Conservation (phyloP, 768 basidiomycete species). For the Trametes cinnabarina region DNA sequence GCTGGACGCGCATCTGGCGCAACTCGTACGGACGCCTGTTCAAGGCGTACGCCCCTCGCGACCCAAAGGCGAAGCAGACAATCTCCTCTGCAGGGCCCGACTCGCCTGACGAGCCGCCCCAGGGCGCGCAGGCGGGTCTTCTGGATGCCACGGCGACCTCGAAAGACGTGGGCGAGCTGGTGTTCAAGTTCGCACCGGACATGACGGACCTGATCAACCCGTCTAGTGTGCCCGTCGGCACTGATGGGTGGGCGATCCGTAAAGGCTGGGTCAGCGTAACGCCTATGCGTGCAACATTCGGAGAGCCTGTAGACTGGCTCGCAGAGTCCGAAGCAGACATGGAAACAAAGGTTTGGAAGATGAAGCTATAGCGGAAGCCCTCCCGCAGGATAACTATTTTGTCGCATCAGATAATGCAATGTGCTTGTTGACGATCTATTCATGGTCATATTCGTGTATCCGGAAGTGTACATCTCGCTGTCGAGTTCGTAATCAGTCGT, state of each 20-base stretch:
- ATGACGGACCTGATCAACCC: slow-evolving; percentile 69
- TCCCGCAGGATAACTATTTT: too few relatives aligned
- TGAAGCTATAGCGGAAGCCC: slow-evolving; percentile 47
- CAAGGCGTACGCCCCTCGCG: slow-evolving; percentile 42
- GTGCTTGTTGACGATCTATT: too few relatives aligned
- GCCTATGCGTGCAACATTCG: slow-evolving; percentile 73
- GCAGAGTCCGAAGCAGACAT: slow-evolving; percentile 28
- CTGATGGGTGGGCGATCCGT: slow-evolving; percentile 79
- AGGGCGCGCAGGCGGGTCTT: slow-evolving; percentile 10
- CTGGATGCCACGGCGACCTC: slow-evolving; percentile 11
- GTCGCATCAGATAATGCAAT: too few relatives aligned
- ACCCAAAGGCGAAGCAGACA: slow-evolving; percentile 23
- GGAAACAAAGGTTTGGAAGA: slow-evolving; percentile 51
- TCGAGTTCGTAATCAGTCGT: slow-evolving; percentile 2
- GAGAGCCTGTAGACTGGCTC: slow-evolving; percentile 46
- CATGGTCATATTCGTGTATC: neutral
- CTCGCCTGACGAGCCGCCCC: slow-evolving; percentile 29
- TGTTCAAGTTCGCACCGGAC: slow-evolving; percentile 77
- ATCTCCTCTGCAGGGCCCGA: slow-evolving; percentile 46
- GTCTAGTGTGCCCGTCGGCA: slow-evolving; percentile 64
- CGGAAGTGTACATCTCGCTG: neutral
- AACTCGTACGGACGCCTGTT: slow-evolving; percentile 84
- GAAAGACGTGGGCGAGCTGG: slow-evolving; percentile 38
- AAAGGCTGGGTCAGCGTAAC: slow-evolving; percentile 75
- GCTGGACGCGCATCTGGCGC: slow-evolving; percentile 84